Evolutionary conservation across 179 eudicot species (phyloP).

Genomic region (Beta corolliflora): DNA sequence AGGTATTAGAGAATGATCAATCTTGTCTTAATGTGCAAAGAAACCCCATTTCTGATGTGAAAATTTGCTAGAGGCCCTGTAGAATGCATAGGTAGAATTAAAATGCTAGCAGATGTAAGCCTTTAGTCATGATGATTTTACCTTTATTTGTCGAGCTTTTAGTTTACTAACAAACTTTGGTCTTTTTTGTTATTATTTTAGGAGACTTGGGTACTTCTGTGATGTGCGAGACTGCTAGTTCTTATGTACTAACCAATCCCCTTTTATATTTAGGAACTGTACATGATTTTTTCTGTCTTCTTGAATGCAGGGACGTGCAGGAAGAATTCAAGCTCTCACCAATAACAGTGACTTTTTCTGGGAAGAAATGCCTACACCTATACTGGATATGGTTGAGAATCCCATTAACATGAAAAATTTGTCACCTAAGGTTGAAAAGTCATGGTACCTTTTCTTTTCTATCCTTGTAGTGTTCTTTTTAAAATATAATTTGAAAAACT

Average conservation of each 20-base stretch:
- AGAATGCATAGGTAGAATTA: too few species aligned
- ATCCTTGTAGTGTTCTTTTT: conserved; percentile 10
- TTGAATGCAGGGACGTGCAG: conserved; percentile 48
- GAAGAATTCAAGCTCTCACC: conserved; percentile 46
- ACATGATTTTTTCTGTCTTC: background rate
- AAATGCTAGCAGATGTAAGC: too few species aligned
- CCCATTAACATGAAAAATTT: conserved; percentile 80
- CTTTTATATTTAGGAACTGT: background rate
- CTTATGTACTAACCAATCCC: background rate
- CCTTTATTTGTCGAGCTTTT: too few species aligned
- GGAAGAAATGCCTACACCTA: conserved; percentile 76
- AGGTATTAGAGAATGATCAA: too few species aligned
- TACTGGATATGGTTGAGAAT: conserved; percentile 79
- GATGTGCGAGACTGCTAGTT: background rate
- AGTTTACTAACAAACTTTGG: too few species aligned
- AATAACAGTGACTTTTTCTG: conserved; percentile 54
- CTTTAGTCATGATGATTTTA: too few species aligned
- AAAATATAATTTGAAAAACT: background rate
- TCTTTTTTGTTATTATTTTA: background rate
- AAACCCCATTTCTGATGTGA: too few species aligned
- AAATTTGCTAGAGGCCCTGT: too few species aligned
- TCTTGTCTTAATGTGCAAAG: too few species aligned
- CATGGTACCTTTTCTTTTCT: conserved; percentile 41
- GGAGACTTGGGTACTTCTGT: background rate
- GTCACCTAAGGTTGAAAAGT: conserved; percentile 65